phyloP scores from a whole-genome alignment of 2,329 filamentous ascomycete species.

The Fusarium annulatum region DNA sequence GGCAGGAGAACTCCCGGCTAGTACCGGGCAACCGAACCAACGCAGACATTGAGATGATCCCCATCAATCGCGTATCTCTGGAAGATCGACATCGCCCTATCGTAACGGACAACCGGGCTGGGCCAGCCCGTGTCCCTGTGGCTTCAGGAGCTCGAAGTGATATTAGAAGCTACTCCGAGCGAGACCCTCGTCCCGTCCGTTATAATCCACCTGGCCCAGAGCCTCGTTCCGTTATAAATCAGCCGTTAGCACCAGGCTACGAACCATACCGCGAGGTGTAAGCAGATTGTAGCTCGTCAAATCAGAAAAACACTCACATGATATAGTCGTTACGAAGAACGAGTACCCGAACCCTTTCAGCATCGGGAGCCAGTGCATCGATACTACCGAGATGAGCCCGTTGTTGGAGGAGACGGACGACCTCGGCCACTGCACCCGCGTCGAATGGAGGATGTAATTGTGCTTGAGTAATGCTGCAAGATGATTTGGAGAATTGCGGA shows the following conservation, averaged over 20 bases:
- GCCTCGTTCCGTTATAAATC: slow-evolving; percentile 23
- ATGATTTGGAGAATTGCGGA: neutral
- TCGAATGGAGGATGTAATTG: slow-evolving; percentile 46
- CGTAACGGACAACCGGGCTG: slow-evolving; percentile 19
- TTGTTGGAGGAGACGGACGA: slow-evolving; percentile 18
- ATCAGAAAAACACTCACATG: slow-evolving; percentile 22
- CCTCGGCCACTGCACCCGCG: slow-evolving; percentile 36
- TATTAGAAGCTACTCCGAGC: slow-evolving; percentile 8
- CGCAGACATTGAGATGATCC: slow-evolving; percentile 34
- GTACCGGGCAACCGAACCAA: slow-evolving; percentile 30
- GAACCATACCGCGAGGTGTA: slow-evolving; percentile 43
- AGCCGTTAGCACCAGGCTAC: slow-evolving; percentile 15
- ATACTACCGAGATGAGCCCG: slow-evolving; percentile 29
- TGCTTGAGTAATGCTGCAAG: slow-evolving; percentile 45
- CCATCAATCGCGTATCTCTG: slow-evolving; percentile 23
- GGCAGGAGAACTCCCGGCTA: slow-evolving; percentile 38
- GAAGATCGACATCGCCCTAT: slow-evolving; percentile 16
- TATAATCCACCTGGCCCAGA: slow-evolving; percentile 16
- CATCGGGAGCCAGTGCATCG: slow-evolving; percentile 30
- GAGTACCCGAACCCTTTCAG: slow-evolving; percentile 2
- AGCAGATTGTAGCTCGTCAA: slow-evolving; percentile 9
- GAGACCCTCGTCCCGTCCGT: slow-evolving; percentile 15
- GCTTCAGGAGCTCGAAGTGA: slow-evolving; percentile 6
- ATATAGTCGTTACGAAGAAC: slow-evolving; percentile 29
- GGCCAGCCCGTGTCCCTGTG: slow-evolving; percentile 3